Evolutionary conservation across 208 protist species (phyloP).

Genomic region (Crithidia brevicula): DNA sequence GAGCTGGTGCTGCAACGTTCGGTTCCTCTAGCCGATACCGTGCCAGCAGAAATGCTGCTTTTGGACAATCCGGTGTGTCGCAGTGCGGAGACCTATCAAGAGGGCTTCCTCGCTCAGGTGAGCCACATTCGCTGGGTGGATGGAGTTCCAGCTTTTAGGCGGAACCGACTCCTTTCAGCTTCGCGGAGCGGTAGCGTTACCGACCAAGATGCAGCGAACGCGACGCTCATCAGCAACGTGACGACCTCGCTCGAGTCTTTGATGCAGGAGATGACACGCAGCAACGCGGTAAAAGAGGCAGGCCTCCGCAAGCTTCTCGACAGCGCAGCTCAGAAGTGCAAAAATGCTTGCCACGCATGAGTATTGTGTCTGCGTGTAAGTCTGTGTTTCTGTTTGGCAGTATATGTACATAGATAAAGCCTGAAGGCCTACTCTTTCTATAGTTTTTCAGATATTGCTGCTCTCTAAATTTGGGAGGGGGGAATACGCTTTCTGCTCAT

Average conservation of each 20-base stretch:
- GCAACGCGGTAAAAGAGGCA: slow-evolving; percentile 7
- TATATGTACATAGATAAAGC: no score
- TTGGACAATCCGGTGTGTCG: slow-evolving; percentile 83
- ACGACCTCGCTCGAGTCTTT: not conserved
- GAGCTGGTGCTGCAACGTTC: slow-evolving; percentile 51
- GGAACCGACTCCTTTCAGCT: not conserved
- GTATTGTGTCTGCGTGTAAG: no score
- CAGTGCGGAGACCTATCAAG: slow-evolving; percentile 37
- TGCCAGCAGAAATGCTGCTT: slow-evolving; percentile 33
- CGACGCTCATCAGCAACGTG: not conserved
- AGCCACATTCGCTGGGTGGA: slow-evolving; percentile 65
- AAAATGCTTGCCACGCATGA: not conserved
- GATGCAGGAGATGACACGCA: not conserved
- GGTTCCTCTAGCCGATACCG: slow-evolving; percentile 38
- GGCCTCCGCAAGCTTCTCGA: not conserved
- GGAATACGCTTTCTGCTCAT: no score
- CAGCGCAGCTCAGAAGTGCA: slow-evolving; percentile 3
- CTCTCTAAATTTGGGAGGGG: no score
- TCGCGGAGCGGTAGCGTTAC: no score
- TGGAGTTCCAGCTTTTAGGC: slow-evolving; percentile 21
- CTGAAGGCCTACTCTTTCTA: no score
- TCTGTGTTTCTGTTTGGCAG: no score
- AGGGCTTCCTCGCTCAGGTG: slow-evolving; percentile 34
- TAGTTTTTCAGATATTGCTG: no score
- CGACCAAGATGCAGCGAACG: no score